Evolutionary conservation across 163 green algal genomes (phyloP).

Genomic region (Coccomyxa subellipsoidea): DNA sequence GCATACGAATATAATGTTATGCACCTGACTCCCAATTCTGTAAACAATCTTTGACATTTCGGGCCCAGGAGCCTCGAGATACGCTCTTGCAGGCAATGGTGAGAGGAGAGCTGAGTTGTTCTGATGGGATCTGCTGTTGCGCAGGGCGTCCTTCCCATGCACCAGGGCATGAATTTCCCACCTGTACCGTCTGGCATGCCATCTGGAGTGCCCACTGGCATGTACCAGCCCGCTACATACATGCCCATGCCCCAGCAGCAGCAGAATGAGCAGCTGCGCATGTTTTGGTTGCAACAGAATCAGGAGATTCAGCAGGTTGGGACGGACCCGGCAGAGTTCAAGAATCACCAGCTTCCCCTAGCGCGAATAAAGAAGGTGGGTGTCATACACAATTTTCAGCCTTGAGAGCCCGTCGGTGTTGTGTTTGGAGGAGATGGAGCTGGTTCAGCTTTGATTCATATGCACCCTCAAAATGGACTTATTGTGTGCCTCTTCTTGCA

Average conservation of each 20-base stretch:
- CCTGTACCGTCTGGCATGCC: neutral
- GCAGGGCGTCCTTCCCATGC: neutral
- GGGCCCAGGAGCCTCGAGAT: neutral
- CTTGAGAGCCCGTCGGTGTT: too few relatives aligned
- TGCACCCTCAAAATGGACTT: neutral
- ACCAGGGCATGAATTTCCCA: neutral
- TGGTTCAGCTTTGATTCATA: too few relatives aligned
- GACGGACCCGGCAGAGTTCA: slow-evolving; percentile 81
- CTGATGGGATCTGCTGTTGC: neutral
- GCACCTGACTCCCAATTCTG: too few relatives aligned
- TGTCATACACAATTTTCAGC: too few relatives aligned
- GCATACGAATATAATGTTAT: too few relatives aligned
- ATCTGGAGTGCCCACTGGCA: neutral
- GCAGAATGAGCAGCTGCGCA: slow-evolving; percentile 53
- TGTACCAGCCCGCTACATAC: neutral
- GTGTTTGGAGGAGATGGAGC: too few relatives aligned
- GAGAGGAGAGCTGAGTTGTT: neutral
- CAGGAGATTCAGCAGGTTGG: slow-evolving; percentile 62
- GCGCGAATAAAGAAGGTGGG: slow-evolving; percentile 96
- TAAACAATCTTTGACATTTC: too few relatives aligned
- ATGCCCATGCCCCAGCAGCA: slow-evolving; percentile 26
- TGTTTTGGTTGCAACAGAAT: slow-evolving; percentile 72
- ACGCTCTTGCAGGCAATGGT: neutral
- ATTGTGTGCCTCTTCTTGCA: slow-evolving; percentile 33
- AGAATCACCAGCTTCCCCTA: slow-evolving; percentile 95